These are phyloP conservation scores for Apiospora arundinis DNA, from an alignment of 2,329 filamentous ascomycete genomes.

Conservation along the genomic window DNA sequence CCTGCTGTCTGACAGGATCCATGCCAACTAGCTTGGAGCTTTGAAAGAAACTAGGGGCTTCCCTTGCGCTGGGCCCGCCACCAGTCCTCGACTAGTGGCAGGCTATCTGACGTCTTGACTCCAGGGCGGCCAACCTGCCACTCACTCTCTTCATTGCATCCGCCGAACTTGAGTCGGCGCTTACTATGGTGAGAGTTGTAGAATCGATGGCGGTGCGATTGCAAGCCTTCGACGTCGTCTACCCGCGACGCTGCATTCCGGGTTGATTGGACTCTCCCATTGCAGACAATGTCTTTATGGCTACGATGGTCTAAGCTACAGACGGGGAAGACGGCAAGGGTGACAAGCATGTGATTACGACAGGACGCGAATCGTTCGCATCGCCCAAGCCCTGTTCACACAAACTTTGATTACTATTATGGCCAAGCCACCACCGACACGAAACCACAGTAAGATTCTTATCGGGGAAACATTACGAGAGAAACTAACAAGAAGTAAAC, in stretches of 20 bases:
- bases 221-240: background rate
- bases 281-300: background rate
- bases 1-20: background rate
- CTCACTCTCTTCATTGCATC: background rate
- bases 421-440: background rate
- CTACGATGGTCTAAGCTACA: too few species aligned
- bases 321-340: background rate
- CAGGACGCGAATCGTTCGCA: background rate
- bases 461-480: background rate
- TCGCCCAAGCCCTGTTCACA: background rate
- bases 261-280: background rate
- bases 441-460: background rate
- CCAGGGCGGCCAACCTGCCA: background rate
- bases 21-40: background rate
- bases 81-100: background rate
- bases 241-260: background rate
- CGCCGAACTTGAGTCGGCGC: background rate
- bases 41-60: background rate
- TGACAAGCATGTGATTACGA: background rate
- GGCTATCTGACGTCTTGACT: constrained; percentile 2
- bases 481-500: background rate
- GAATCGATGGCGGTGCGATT: background rate
- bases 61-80: background rate
- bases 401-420: background rate
- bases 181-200: background rate